Evolutionary conservation across 2,329 filamentous ascomycete genomes (phyloP), one percentile per base, ranked within the genome.

Genomic region (Tolypocladium amazonense): DNA sequence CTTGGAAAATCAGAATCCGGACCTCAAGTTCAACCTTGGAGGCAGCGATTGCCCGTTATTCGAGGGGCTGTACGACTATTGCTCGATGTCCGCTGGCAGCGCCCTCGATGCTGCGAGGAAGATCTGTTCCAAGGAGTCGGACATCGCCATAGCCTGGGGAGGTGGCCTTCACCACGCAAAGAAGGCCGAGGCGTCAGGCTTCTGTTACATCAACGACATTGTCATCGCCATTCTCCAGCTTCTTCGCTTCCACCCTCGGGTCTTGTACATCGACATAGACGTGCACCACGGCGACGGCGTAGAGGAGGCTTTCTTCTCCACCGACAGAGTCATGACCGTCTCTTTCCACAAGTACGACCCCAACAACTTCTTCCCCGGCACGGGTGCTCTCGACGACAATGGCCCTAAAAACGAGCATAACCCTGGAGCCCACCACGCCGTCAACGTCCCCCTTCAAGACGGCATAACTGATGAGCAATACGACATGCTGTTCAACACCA

Each of bases 161-260:
- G 94, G 94, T 41, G 94, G 94, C 14, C 82, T 99, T 37, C 94
- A 99, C 73, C 94, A 99, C 70, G 94, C 94, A 54, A 97, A 97
- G 75, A 94, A 93, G 71, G 85, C 88, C 58, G 92, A 96, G 75
- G 93, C 94, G 0, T 93, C 89, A 18, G 94, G 94, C 0, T 99
- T 99, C 75, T 99, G 94, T 77, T 99, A 99, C 76, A 92, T 97
- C 76, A 99, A 99, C 73, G 94, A 99, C 74, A 97, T 97, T 68
- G 94, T 97, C 60, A 83, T 99, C 55, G 91, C 89, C 41, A 94
- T 97, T 67, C 82, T 97, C 43, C 89, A 97, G 71, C 83, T 99
- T 12, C 80, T 97, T 20, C 87, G 89, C 37, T 83, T 88, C 69
- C 85, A 92, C 67, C 86, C 91, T 20, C 88, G 92, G 56, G 92